These are phyloP conservation scores for Alliaria petiolata DNA, from an alignment of 345 rosid species.

Conservation along the genomic window DNA sequence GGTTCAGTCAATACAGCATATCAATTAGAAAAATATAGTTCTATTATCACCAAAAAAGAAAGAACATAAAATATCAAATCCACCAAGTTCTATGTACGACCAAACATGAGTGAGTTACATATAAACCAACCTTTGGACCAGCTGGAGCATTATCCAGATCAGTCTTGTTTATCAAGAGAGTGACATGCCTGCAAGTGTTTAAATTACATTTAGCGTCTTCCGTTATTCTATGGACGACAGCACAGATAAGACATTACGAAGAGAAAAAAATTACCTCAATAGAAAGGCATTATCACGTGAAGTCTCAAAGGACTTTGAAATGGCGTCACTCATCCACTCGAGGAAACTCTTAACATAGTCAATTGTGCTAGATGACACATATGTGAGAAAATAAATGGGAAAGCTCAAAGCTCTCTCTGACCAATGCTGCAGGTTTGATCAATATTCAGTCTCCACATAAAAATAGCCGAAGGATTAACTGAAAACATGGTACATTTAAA, in stretches of 20 bases:
- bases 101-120: not conserved
- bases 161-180: conserved; percentile 76
- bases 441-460: conserved; percentile 26
- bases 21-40: not conserved
- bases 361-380: conserved; percentile 89
- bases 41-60: not conserved
- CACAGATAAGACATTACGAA: not conserved
- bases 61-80: not conserved
- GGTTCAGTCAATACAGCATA: conserved; percentile 13
- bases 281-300: conserved; percentile 97
- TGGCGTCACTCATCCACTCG: conserved; percentile 99
- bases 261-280: conserved; percentile 50
- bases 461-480: conserved; percentile 10
- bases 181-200: conserved; percentile 63
- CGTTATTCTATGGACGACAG: not conserved
- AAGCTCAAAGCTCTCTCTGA: conserved; percentile 58
- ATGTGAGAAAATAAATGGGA: conserved; percentile 86
- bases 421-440: conserved; percentile 60
- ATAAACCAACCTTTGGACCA: conserved; percentile 83
- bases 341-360: conserved; percentile 97
- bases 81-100: conserved; percentile 1
- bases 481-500: not conserved
- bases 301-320: conserved; percentile 94
- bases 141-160: conserved; percentile 82
- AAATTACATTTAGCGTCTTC: not conserved